Evolutionary conservation across 2,329 filamentous ascomycete species (phyloP), one percentile per base, ranked within the genome.

Genomic region (Monosporascus sp.): DNA sequence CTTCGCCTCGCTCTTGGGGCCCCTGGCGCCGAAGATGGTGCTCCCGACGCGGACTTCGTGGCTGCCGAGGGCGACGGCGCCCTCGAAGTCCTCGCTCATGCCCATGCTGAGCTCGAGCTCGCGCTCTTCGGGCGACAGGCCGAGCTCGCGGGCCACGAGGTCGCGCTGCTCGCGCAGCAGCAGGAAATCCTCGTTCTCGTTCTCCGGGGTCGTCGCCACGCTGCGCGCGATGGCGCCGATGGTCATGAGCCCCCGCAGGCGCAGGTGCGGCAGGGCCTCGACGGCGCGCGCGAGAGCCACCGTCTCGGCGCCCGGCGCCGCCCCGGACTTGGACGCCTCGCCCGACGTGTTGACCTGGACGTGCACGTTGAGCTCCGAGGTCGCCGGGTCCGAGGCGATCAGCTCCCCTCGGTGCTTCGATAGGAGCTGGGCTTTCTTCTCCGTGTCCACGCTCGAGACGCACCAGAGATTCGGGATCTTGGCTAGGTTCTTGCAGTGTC

Each of bases 81-180:
- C 88, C 74, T 96, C 92, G 69, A 93, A 99, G 70, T 99, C 94
- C 65, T 90, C 85, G 68, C 91, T 97, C 94, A 99, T 99, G 6
- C 93, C 93, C 93, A 99, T 99, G 71, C 92, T 97, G 71, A 97
- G 70, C 75, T 97, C 91, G 62, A 97, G 68, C 55, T 79, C 78
- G 20, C 14, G n/a, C 20, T 44, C 42, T 3, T 17, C 22, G 14
- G 22, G n/a, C 74, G 2, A 5, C 31, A 14, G 31, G 31, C 72
- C 82, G 49, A 92, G 64, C 60, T 85, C 86, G 64, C 72, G 65
- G 2, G 78, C 81, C 2, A 97, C 83, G 15, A 82, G 70, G 68
- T 95, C 88, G 52, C 89, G 77, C 67, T 88, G 85, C 64, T 86
- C 79, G 49, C 74, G 76, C 65, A 99, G 70, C 5, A 74, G 68